These are phyloP conservation scores for Globisporangium canariense DNA, from an alignment of 352 stramenopile species.

Conservation along the genomic window DNA sequence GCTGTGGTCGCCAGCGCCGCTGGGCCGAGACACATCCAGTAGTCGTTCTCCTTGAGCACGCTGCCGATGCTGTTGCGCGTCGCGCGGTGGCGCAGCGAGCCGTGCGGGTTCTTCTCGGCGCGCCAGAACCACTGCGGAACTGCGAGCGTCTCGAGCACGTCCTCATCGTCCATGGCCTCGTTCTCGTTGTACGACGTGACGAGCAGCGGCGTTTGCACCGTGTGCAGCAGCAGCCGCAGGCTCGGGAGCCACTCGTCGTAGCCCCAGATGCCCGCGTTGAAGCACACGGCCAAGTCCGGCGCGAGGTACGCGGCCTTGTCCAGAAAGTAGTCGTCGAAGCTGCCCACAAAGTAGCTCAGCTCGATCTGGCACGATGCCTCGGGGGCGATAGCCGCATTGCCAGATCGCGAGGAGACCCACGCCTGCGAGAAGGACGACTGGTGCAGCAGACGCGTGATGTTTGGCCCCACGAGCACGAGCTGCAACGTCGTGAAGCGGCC, in stretches of 20 bases:
- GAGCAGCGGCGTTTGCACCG: constrained; percentile 54
- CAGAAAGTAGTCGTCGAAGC: constrained; percentile 55
- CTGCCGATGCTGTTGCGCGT: constrained; percentile 58
- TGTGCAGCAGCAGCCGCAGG: constrained; percentile 55
- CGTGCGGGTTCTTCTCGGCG: constrained; percentile 65
- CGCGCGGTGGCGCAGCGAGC: constrained; percentile 36
- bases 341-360: constrained; percentile 67
- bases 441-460: constrained; percentile 61
- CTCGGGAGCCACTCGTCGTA: constrained; percentile 86
- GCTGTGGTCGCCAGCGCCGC: not conserved
- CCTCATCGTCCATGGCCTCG: constrained; percentile 76
- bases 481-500: constrained; percentile 32
- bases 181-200: constrained; percentile 86
- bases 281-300: constrained; percentile 70
- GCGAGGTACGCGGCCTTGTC: constrained; percentile 40
- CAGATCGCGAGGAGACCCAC: not conserved
- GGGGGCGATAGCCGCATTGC: not conserved
- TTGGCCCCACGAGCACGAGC: constrained; percentile 73
- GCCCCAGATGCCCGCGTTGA: constrained; percentile 86
- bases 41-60: constrained; percentile 73
- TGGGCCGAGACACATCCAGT: constrained; percentile 76
- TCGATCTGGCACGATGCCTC: constrained; percentile 32
- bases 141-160: constrained; percentile 58
- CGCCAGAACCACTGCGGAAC: constrained; percentile 64
- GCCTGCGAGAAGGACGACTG: constrained; percentile 22